Percentiles rank a stretch among this genome's conserved stretches.
phyloP scores from a whole-genome alignment of 306 rosid species.

The Calophaca sinica region DNA sequence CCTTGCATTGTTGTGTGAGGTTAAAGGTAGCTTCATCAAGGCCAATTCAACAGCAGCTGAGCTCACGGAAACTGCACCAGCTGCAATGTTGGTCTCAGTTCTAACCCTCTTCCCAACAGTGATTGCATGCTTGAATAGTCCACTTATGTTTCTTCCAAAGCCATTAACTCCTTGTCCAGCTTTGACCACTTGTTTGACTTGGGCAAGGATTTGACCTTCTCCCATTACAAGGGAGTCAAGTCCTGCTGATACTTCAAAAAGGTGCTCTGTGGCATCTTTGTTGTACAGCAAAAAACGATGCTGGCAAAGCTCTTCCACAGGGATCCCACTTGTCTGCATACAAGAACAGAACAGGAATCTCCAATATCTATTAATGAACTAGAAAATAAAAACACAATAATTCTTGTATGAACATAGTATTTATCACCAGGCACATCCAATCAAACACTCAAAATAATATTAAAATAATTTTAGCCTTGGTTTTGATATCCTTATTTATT shows the following conservation, averaged over 20 bases:
- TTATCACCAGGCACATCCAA: neutral
- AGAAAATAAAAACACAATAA: neutral
- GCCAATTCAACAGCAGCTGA: constrained; percentile 98
- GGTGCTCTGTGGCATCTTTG: constrained; percentile 91
- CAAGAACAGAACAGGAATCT: constrained; percentile 31
- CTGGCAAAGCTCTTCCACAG: constrained; percentile 78
- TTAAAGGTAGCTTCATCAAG: constrained; percentile 87
- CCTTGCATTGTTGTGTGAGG: constrained; percentile 66
- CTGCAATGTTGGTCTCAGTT: constrained; percentile 94
- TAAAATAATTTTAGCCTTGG: neutral
- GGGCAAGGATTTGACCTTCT: constrained; percentile 99
- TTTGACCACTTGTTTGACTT: constrained; percentile 96
- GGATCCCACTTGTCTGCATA: constrained; percentile 93
- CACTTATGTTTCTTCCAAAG: constrained; percentile 97
- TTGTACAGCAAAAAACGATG: constrained; percentile 86
- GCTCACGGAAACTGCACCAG: constrained; percentile 99
- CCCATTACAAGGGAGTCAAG: constrained; percentile 98
- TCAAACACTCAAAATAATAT: neutral
- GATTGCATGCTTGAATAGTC: constrained; percentile 97
- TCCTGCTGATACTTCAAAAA: constrained; percentile 97
- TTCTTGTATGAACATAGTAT: neutral
- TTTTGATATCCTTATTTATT: too few species aligned
- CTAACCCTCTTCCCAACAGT: constrained; percentile 97
- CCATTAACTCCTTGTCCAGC: constrained; percentile 97
- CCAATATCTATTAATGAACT: constrained; percentile 8